These are phyloP conservation scores for Magnaporthiopsis rhizophila DNA, from an alignment of 2,329 filamentous ascomycete genomes.

Conservation along the genomic window DNA sequence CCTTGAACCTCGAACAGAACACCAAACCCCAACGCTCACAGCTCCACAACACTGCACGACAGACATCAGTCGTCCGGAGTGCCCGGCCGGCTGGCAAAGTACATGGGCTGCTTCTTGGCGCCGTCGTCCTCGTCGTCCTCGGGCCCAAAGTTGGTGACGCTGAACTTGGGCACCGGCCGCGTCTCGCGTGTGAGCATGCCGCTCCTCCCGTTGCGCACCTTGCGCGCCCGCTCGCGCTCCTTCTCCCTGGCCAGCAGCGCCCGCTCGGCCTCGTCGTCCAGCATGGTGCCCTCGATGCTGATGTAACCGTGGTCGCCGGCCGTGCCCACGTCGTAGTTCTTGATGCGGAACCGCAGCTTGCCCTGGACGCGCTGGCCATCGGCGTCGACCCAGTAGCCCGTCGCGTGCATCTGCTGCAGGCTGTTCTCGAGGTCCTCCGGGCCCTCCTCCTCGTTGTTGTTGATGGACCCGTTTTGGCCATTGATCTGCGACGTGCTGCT, in stretches of 20 bases:
- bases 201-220: slow-evolving; percentile 26
- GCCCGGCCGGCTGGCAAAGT: slow-evolving; percentile 24
- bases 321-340: slow-evolving; percentile 73
- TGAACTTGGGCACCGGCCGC: slow-evolving; percentile 41
- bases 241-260: slow-evolving; percentile 47
- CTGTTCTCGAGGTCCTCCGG: slow-evolving; percentile 19
- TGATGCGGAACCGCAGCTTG: slow-evolving; percentile 67
- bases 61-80: slow-evolving; percentile 18
- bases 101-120: slow-evolving; percentile 22
- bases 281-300: slow-evolving; percentile 81
- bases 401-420: slow-evolving; percentile 37
- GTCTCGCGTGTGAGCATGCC: slow-evolving; percentile 21
- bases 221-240: slow-evolving; percentile 27
- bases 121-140: slow-evolving; percentile 38
- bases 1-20: background rate
- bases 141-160: slow-evolving; percentile 46
- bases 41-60: background rate
- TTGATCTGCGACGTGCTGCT: slow-evolving; percentile 12
- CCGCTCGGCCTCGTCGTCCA: slow-evolving; percentile 59
- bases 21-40: background rate
- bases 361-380: slow-evolving; percentile 62
- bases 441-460: slow-evolving; percentile 8
- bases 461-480: slow-evolving; percentile 7
- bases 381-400: slow-evolving; percentile 69
- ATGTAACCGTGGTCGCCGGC: slow-evolving; percentile 72